Conservation (phyloP, 2,329 filamentous ascomycete species). For the Talaromyces piceae region DNA sequence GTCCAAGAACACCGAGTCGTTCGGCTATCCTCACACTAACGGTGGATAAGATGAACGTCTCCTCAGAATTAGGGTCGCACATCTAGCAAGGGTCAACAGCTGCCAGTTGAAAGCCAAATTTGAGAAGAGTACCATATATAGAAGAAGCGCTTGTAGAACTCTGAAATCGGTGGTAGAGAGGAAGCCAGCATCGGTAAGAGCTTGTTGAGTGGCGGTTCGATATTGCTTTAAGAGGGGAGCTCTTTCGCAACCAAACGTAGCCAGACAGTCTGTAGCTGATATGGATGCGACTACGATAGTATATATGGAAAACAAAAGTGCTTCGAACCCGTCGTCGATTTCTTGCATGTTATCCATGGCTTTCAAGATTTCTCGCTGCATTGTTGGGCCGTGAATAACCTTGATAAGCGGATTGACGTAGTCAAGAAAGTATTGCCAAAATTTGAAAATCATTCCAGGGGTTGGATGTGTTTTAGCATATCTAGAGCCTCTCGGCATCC, state of each 20-base stretch:
- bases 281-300: conserved; percentile 53
- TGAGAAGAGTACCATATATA: background rate
- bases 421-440: conserved; percentile 22
- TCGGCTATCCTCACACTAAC: conserved; percentile 14
- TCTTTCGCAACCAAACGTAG: conserved; percentile 26
- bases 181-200: background rate
- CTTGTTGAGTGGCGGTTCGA: conserved; percentile 12
- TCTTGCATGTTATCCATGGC: conserved; percentile 16
- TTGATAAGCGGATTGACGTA: conserved; percentile 58
- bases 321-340: conserved; percentile 40
- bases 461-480: conserved; percentile 32
- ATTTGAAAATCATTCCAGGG: conserved; percentile 17
- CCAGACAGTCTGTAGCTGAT: conserved; percentile 44
- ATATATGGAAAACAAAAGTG: conserved; percentile 62
- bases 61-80: background rate
- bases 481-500: conserved; percentile 25
- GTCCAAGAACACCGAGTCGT: conserved; percentile 18
- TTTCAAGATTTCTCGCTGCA: conserved; percentile 20
- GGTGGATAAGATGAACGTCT: conserved; percentile 12
- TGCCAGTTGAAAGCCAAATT: no score
- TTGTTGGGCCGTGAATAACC: conserved; percentile 62
- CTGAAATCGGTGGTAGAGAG: background rate
- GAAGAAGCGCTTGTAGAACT: conserved; percentile 4
- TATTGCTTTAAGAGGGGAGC: conserved; percentile 27
- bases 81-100: background rate